Evolutionary conservation across 2,329 filamentous ascomycete species (phyloP).

Genomic region (Pyrenophora tritici-repentis): DNA sequence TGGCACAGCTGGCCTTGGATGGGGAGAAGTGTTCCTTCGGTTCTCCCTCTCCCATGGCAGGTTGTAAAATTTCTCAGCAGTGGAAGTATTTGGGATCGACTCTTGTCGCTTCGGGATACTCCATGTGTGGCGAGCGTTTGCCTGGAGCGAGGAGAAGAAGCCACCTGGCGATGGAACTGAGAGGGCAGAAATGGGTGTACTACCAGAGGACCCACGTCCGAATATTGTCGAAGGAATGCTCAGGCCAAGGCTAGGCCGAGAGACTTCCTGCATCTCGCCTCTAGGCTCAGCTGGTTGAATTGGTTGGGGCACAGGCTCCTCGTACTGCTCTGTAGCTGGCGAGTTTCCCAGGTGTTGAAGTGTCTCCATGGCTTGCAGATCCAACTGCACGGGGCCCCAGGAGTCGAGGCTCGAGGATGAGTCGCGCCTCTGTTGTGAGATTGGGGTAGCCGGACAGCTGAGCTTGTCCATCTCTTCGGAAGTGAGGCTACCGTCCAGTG

Average conservation of each 20-base stretch:
- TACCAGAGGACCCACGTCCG: constrained; percentile 46
- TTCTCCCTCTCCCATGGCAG: constrained; percentile 70
- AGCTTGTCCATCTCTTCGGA: constrained; percentile 85
- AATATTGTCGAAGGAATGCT: constrained; percentile 29
- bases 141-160: constrained; percentile 86
- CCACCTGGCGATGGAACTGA: constrained; percentile 90
- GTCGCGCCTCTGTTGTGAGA: constrained; percentile 52
- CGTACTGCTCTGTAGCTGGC: constrained; percentile 26
- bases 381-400: constrained; percentile 68
- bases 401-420: constrained; percentile 59
- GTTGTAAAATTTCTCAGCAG: constrained; percentile 90
- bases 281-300: constrained; percentile 51
- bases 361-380: constrained; percentile 79
- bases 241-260: constrained; percentile 54
- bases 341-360: constrained; percentile 68
- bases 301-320: constrained; percentile 26
- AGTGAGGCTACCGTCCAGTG: constrained; percentile 83
- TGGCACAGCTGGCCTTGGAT: constrained; percentile 23
- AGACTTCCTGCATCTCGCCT: constrained; percentile 66
- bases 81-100: constrained; percentile 77
- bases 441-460: constrained; percentile 83
- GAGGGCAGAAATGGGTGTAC: constrained; percentile 74
- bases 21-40: constrained; percentile 32
- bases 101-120: constrained; percentile 56
- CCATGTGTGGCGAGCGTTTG: constrained; percentile 81